Base-by-base conservation (phyloP, 192 early-diverging fungal species). In the Chytriomyces sp. region DNA sequence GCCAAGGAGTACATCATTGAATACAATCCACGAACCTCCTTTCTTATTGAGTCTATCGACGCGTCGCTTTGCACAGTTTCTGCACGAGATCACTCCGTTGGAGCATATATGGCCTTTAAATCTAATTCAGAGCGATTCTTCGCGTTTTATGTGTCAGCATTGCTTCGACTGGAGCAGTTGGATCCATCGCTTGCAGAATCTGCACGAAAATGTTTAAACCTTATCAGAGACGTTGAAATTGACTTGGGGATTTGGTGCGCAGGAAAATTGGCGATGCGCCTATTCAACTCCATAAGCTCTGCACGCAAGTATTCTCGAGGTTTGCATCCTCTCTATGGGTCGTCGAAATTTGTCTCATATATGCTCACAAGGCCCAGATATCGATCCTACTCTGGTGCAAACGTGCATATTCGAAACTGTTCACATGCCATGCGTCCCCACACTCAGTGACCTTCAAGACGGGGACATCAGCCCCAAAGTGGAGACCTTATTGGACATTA, bases 1-100 rank as follows among this genome's bases (percentile, higher is more conserved):
- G 77, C 80, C 3, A 17, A 56, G 7, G 80, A 81, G 39, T 40
- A 55, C n/a, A n/a, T 81, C 49, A 62, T 81, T 36, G 80, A 81
- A 40, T 81, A 73, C 61, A 37, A 58, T 39, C 38, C 68, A n/a
- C 30, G 7, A 17, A 26, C 38, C 3, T 49, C 14, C 44, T n/a
- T 22, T 14, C 2, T 49, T n/a, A n/a, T 49, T 49, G 44, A 49
- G 2, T 49, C 44, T 14, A 49, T 49, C 22, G 44, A 14, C 44
- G 10, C 10, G 10, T 10, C 44, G 10, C n/a, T 49, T 14, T 49
- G 10, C 10, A 49, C n/a, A 49, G 10, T n/a, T 49, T n/a, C 44
- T 10, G 10, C 10, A 49, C 10, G 10, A 14, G 57, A 58, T 3
- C 19, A 14, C 0, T 14, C 17, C 57, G 19, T 26, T 14, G 19